Evolutionary conservation across 306 rosid genomes (phyloP).

Genomic region (Ormosia emarginata): DNA sequence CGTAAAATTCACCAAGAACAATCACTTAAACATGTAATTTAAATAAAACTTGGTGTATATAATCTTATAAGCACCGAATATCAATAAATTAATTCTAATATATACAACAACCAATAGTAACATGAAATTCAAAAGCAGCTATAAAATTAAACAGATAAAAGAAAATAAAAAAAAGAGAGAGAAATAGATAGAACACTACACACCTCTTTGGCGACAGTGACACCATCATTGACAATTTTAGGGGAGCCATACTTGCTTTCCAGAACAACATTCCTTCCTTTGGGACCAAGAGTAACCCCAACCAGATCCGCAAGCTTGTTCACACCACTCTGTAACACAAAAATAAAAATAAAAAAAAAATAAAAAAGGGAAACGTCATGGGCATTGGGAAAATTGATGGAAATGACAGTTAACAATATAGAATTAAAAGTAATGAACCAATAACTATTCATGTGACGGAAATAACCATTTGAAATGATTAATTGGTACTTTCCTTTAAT

Average conservation of each 20-base stretch:
- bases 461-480: no score
- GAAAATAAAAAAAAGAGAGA: no score
- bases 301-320: constrained; percentile 98
- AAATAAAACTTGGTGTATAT: neutral
- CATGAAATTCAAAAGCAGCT: neutral
- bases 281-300: constrained; percentile 98
- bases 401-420: no score
- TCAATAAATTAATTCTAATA: neutral
- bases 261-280: constrained; percentile 94
- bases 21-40: neutral
- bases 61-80: neutral
- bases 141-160: neutral
- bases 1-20: neutral
- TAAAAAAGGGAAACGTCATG: neutral
- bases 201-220: constrained; percentile 97
- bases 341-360: neutral
- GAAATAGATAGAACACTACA: neutral
- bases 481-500: no score
- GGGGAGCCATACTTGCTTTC: constrained; percentile 99
- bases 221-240: constrained; percentile 95
- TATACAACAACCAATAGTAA: neutral
- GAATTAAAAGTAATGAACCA: no score
- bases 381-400: no score
- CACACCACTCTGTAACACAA: constrained; percentile 68
- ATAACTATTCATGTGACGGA: no score